Percentiles rank a stretch among this genome's conserved stretches.
Evolutionary conservation across 169 alveolate genomes (phyloP).

Genomic region (Cyclospora cayetanensis): DNA sequence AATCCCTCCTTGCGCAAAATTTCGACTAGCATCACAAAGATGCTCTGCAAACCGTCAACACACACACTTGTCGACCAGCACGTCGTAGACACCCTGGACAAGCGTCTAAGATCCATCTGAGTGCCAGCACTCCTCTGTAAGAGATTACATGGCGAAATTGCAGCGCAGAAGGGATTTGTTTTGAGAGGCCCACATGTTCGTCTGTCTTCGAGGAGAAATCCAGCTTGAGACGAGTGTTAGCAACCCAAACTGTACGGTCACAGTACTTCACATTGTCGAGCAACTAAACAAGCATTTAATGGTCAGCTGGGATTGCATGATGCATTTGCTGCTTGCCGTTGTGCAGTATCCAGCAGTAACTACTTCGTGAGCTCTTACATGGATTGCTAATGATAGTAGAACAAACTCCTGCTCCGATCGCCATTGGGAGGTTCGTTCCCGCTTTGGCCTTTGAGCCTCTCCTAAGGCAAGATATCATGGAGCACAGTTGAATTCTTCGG

Average conservation of each 20-base stretch:
- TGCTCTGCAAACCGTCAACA: conserved; percentile 36
- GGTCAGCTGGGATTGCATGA: not conserved
- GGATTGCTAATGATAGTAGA: conserved; percentile 71
- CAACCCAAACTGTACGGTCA: conserved; percentile 69
- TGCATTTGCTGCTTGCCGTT: not conserved
- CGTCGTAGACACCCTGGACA: no score
- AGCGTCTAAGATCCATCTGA: no score
- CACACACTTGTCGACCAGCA: no score
- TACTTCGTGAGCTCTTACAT: conserved; percentile 41
- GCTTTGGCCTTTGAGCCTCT: conserved; percentile 39
- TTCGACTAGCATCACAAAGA: conserved; percentile 53
- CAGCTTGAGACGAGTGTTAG: conserved; percentile 70
- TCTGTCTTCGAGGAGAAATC: conserved; percentile 27
- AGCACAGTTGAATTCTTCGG: no score
- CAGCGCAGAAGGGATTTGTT: not conserved
- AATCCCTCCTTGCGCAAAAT: conserved; percentile 60
- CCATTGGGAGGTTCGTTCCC: conserved; percentile 57
- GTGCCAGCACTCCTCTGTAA: not conserved
- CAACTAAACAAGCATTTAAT: not conserved
- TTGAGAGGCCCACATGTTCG: not conserved
- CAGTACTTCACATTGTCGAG: not conserved
- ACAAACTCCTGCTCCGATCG: conserved; percentile 68
- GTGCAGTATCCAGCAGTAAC: not conserved
- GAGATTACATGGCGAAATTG: not conserved
- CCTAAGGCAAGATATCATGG: conserved; percentile 15